A percentile compares a stretch with the other conserved stretches of the same genome.
These are phyloP conservation scores for Rubia peregrina DNA, from an alignment of 305 asterid genomes.

Conservation along the genomic window DNA sequence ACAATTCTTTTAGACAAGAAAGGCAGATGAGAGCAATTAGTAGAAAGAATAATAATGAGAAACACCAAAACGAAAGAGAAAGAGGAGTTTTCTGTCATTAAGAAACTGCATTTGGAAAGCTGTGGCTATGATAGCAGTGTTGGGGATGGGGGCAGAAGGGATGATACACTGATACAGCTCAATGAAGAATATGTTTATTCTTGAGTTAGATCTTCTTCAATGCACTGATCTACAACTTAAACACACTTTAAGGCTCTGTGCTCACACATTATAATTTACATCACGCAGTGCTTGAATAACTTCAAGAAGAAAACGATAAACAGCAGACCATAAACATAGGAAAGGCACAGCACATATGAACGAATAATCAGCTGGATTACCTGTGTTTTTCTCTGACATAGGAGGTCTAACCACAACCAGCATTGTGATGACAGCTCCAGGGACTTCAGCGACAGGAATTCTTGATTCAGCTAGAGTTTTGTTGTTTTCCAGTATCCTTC, in stretches of 20 bases:
- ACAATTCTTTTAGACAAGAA: neutral
- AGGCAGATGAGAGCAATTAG: neutral
- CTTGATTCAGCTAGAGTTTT: slow-evolving; percentile 72
- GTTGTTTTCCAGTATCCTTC: slow-evolving; percentile 85
- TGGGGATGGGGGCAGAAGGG: neutral
- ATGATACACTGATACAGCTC: neutral
- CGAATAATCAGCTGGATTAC: slow-evolving; percentile 28
- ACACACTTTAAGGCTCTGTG: neutral
- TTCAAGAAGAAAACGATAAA: neutral
- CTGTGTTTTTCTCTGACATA: slow-evolving; percentile 53
- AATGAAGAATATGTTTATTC: neutral
- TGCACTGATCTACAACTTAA: neutral
- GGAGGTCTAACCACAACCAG: slow-evolving; percentile 84
- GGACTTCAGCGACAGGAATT: slow-evolving; percentile 77
- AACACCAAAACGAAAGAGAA: neutral
- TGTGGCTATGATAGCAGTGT: neutral
- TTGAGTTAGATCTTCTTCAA: neutral
- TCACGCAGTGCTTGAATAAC: neutral
- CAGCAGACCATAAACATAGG: neutral
- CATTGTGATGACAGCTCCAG: slow-evolving; percentile 93
- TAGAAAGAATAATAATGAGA: neutral
- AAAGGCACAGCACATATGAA: neutral
- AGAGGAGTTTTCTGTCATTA: neutral
- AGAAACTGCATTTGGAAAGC: neutral
- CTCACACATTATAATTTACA: neutral